Percentiles rank a stretch among this genome's conserved stretches.
These are phyloP conservation scores for Lactarius hengduanensis DNA, from an alignment of 768 basidiomycete genomes.

Conservation along the genomic window DNA sequence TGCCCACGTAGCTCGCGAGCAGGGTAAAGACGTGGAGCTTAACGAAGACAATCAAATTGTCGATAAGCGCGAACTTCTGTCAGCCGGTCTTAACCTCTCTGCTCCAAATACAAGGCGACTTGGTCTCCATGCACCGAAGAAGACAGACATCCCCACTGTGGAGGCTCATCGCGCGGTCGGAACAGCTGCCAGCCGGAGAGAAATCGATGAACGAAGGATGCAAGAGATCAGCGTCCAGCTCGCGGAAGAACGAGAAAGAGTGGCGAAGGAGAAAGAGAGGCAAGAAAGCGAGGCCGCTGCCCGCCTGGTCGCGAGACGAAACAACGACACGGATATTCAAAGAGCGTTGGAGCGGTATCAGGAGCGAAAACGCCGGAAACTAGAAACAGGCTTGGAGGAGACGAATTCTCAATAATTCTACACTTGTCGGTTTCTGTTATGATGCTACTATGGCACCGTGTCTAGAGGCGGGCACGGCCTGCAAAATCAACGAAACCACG, in stretches of 20 bases:
- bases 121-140: slow-evolving; percentile 42
- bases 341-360: slow-evolving; percentile 73
- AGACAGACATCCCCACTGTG: slow-evolving; percentile 36
- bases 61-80: slow-evolving; percentile 89
- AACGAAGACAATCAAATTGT: slow-evolving; percentile 98
- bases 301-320: slow-evolving; percentile 68
- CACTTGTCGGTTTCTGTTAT: not conserved
- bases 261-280: slow-evolving; percentile 53
- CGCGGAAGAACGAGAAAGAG: slow-evolving; percentile 65
- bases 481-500: not conserved
- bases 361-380: slow-evolving; percentile 73
- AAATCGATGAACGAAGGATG: slow-evolving; percentile 81
- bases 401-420: not conserved
- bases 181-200: slow-evolving; percentile 70
- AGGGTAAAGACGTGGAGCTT: slow-evolving; percentile 85
- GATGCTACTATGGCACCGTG: not conserved
- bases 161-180: slow-evolving; percentile 77
- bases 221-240: slow-evolving; percentile 78
- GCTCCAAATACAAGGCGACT: slow-evolving; percentile 75
- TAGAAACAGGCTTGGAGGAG: slow-evolving; percentile 44
- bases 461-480: not conserved
- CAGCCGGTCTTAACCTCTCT: slow-evolving; percentile 89
- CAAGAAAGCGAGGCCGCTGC: slow-evolving; percentile 64
- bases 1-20: slow-evolving; percentile 61
- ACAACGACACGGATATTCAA: slow-evolving; percentile 69